These are phyloP conservation scores for Rhododendron kiyosumense DNA, from an alignment of 148 eudicot genomes.

Conservation along the genomic window DNA sequence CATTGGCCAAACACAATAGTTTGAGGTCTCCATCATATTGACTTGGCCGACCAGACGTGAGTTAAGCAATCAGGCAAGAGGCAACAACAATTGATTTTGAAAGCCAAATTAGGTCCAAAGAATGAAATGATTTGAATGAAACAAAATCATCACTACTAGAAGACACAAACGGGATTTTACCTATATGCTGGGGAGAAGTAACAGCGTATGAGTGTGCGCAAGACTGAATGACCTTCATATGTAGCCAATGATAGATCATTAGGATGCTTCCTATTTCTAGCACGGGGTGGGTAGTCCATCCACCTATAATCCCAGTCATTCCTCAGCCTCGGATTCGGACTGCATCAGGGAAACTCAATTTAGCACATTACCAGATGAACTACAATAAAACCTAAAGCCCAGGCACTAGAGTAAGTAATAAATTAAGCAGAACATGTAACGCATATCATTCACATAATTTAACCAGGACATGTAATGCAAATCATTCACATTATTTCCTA, in stretches of 20 bases:
- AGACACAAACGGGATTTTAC: constrained; percentile 18
- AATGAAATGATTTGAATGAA: background rate
- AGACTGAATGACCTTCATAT: constrained; percentile 79
- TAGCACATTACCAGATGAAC: background rate
- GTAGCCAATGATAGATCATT: constrained; percentile 76
- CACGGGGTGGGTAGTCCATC: constrained; percentile 66
- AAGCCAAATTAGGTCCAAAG: background rate
- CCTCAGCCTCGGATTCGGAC: constrained; percentile 31
- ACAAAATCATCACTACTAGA: background rate
- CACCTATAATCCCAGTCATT: constrained; percentile 86
- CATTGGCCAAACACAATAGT: background rate
- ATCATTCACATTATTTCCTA: background rate
- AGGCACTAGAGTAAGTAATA: background rate
- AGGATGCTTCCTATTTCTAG: constrained; percentile 48
- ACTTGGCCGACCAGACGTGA: background rate
- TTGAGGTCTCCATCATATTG: background rate
- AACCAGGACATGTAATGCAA: background rate
- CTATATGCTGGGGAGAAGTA: constrained; percentile 83
- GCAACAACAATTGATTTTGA: background rate
- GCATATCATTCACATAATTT: background rate
- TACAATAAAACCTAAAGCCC: background rate
- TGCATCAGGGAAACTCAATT: background rate
- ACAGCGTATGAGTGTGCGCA: constrained; percentile 87
- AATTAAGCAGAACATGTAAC: background rate
- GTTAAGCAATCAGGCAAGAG: background rate